Evolutionary conservation across 2,329 filamentous ascomycete species (phyloP).

Genomic region (Paecilomyces dactylethromorphus): DNA sequence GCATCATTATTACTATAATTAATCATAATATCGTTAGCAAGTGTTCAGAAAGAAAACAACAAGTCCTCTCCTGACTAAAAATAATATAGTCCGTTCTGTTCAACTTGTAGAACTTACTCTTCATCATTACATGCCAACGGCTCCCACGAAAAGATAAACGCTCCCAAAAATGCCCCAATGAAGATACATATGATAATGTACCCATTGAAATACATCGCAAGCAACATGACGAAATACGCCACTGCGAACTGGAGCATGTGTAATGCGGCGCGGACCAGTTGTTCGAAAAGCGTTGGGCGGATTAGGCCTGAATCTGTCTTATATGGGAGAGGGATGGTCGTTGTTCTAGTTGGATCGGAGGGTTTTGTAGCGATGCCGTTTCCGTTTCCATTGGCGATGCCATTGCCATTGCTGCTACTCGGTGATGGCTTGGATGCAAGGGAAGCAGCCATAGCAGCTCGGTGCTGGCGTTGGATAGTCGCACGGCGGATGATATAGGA

Average conservation of each 20-base stretch:
- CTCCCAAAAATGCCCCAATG: conserved; percentile 66
- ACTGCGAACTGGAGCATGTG: conserved; percentile 67
- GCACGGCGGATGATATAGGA: conserved; percentile 53
- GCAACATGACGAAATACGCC: conserved; percentile 70
- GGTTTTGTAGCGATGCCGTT: background rate
- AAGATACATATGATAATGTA: conserved; percentile 79
- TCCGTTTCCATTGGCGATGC: background rate
- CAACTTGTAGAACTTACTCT: background rate
- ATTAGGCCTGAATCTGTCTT: conserved; percentile 5
- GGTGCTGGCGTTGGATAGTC: conserved; percentile 22
- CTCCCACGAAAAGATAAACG: conserved; percentile 70
- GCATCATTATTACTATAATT: background rate
- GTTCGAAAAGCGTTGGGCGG: conserved; percentile 58
- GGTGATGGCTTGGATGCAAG: background rate
- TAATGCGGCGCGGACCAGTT: conserved; percentile 58
- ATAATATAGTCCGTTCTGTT: no score
- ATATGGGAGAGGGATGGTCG: background rate
- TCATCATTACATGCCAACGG: background rate
- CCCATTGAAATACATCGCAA: conserved; percentile 61
- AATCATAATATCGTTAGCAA: background rate
- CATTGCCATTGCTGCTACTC: background rate
- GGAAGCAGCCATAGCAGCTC: background rate
- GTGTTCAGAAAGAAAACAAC: background rate
- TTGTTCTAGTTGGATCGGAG: background rate
- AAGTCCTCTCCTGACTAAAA: no score